phyloP scores from a whole-genome alignment of 495 filamentous ascomycete species.

The Haplographium delicatum region DNA sequence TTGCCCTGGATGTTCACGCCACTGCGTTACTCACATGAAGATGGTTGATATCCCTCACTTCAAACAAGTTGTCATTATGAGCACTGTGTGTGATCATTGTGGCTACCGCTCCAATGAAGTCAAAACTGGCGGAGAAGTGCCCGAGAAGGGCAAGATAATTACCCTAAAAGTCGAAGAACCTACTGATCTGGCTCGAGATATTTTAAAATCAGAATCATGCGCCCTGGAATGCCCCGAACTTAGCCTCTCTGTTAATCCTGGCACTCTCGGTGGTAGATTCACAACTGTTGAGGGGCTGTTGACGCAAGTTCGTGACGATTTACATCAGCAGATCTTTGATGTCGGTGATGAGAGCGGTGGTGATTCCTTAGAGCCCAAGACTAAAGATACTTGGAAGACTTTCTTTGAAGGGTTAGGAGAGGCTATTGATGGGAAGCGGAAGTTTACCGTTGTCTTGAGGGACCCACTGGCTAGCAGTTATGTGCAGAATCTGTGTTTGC shows the following conservation, averaged over 20 bases:
- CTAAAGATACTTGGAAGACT: constrained; percentile 64
- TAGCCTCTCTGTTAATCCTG: constrained; percentile 75
- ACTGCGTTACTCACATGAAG: constrained; percentile 85
- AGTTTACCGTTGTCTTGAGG: constrained; percentile 80
- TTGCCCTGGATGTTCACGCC: constrained; percentile 83
- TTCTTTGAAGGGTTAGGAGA: constrained; percentile 74
- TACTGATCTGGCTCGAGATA: constrained; percentile 84
- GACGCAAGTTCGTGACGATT: constrained; percentile 87
- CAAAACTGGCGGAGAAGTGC: constrained; percentile 91
- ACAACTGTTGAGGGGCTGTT: constrained; percentile 93
- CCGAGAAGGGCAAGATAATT: constrained; percentile 79
- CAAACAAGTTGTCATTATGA: constrained; percentile 90
- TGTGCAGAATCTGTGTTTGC: constrained; percentile 77
- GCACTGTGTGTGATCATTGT: constrained; percentile 80
- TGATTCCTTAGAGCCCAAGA: constrained; percentile 62
- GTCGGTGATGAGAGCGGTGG: constrained; percentile 49
- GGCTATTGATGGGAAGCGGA: constrained; percentile 75
- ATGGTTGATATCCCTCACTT: constrained; percentile 96
- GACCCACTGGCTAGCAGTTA: constrained; percentile 91
- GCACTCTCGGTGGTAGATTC: constrained; percentile 93
- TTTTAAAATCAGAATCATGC: constrained; percentile 94
- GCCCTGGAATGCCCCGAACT: constrained; percentile 79
- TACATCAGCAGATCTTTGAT: constrained; percentile 81
- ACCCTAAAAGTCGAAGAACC: constrained; percentile 65
- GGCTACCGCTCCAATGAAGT: constrained; percentile 95